Base-by-base conservation (phyloP, 2,329 filamentous ascomycete species). In the Tolypocladium tundrense region DNA sequence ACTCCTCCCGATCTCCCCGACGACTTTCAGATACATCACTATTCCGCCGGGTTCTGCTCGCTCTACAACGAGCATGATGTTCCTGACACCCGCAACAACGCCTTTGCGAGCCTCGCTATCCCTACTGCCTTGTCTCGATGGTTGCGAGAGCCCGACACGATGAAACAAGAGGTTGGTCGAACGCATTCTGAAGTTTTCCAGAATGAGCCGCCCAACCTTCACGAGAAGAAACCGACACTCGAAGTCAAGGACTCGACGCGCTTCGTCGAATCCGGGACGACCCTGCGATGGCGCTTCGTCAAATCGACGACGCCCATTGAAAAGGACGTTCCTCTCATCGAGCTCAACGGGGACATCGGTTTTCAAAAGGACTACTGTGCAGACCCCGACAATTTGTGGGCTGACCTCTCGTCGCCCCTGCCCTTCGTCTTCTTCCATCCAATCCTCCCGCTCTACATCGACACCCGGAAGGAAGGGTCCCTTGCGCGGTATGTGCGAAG, bases 371-470 rank as follows among this genome's bases (percentile, higher is more conserved):
- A 88, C 59, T 91, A 91, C 64, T 90, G 85, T 62, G 77, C 80
- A 13, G 81, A 88, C 57, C 75, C 81, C 1, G 78, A 79, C 37
- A 90, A 88, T 64, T 77, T 85, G 10, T 91, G 87, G 86, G 75
- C 80, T 40, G 86, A 88, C 56, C 72, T 89, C 13, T 81, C 78
- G 16, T 83, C 81, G 3, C 83, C 84, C 4, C 73, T 85, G 2
- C 89, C 89, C 1, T 91, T 91, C 65, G 88, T 93, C 31, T 90
- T 92, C 69, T 93, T 97, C 72, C 92, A 95, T 67, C 90, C 91
- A 1, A 81, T 87, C 59, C 83, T 97, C 10, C 93, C 93, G 0
- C 82, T 99, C 14, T 96, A 92, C 73, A 94, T 99, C 67, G 94
- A 97, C 72, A 94, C 92, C 11, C 83, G 94, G 60, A 84, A 84